A percentile compares a stretch with the other conserved stretches of the same genome.
Evolutionary conservation across 2,329 filamentous ascomycete genomes (phyloP).

Genomic region (Penicillium crustosum): DNA sequence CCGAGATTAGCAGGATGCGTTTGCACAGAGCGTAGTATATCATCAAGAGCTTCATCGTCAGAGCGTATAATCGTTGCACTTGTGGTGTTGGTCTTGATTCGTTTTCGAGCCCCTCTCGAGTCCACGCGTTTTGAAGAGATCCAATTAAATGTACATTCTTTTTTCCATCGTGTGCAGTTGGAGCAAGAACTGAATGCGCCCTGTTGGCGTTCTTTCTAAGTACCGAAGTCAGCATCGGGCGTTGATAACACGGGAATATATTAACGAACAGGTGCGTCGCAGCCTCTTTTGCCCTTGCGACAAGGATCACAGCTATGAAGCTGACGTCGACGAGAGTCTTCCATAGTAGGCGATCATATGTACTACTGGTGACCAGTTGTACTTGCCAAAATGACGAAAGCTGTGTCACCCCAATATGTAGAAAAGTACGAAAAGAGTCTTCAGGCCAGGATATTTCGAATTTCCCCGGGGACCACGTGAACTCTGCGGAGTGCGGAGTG

Average conservation of each 20-base stretch:
- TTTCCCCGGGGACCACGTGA: not conserved
- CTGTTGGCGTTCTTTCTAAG: constrained; percentile 17
- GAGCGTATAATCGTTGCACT: not conserved
- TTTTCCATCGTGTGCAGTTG: constrained; percentile 48
- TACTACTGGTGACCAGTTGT: not conserved
- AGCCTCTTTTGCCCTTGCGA: constrained; percentile 48
- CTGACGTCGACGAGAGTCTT: constrained; percentile 17
- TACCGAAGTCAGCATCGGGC: not conserved
- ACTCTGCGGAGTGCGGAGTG: not conserved
- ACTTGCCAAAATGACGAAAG: no score
- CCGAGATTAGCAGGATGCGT: not conserved
- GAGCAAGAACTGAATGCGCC: constrained; percentile 32
- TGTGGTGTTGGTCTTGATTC: not conserved
- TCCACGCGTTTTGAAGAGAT: constrained; percentile 32
- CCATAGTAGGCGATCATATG: constrained; percentile 6
- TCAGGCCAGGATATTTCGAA: not conserved
- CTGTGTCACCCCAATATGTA: not conserved
- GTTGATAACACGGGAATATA: no score
- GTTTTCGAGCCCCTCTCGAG: constrained; percentile 5
- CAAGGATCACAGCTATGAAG: constrained; percentile 49
- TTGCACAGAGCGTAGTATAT: constrained; percentile 7
- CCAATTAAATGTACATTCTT: constrained; percentile 49
- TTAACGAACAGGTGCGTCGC: constrained; percentile 37
- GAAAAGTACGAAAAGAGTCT: not conserved
- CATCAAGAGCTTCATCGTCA: not conserved